Evolutionary conservation across 2,329 filamentous ascomycete genomes (phyloP).

Genomic region (Aaosphaeria arxii): DNA sequence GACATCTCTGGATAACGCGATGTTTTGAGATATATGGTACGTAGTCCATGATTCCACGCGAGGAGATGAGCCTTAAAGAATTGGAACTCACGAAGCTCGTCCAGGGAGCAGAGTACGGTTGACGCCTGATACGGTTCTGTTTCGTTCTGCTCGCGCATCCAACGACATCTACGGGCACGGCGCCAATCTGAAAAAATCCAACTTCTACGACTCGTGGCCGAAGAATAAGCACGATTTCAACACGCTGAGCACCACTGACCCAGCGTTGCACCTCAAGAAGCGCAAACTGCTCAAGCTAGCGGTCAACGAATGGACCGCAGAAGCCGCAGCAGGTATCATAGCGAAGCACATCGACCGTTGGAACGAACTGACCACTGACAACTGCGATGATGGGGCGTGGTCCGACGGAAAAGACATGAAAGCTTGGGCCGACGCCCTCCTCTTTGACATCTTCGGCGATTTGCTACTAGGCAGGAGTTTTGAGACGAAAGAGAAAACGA

Average conservation of each 20-base stretch:
- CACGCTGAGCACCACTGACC: conserved; percentile 4
- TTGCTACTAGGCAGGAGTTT: conserved; percentile 34
- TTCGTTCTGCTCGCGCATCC: conserved; percentile 2
- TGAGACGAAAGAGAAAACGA: conserved; percentile 24
- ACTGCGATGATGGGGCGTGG: neutral
- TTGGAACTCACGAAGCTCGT: neutral
- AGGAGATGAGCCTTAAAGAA: neutral
- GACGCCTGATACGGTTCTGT: conserved; percentile 6
- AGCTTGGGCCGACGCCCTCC: conserved; percentile 14
- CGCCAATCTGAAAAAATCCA: conserved; percentile 7
- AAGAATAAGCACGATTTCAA: conserved; percentile 5
- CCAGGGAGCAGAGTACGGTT: conserved; percentile 6
- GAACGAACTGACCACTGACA: conserved; percentile 4
- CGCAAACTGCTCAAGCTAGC: conserved; percentile 1
- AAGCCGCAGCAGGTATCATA: conserved; percentile 6
- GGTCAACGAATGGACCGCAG: conserved; percentile 11
- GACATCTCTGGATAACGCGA: conserved; percentile 11
- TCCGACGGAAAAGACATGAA: neutral
- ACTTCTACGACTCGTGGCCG: conserved; percentile 11
- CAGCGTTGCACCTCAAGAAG: conserved; percentile 4
- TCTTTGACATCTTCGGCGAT: conserved; percentile 46
- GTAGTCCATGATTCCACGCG: neutral
- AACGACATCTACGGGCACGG: conserved; percentile 3
- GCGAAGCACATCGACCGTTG: conserved; percentile 11
- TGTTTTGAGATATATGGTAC: conserved; percentile 6